These are phyloP conservation scores for Gaertneriomyces semiglobifer DNA, from an alignment of 192 early-diverging fungal species.

Conservation along the genomic window DNA sequence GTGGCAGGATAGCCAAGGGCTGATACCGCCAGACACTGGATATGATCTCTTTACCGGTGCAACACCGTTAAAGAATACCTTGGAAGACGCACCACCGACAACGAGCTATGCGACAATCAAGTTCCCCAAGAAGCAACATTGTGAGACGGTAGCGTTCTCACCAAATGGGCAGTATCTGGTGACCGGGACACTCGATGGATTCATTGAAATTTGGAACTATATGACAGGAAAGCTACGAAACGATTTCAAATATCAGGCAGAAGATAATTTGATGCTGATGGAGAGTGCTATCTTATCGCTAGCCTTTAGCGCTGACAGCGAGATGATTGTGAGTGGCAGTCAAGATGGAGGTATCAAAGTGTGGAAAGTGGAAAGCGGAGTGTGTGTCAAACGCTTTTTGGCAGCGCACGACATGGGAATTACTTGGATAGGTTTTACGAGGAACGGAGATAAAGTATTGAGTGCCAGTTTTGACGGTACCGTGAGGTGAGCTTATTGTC, in stretches of 20 bases:
- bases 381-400: conserved; percentile 65
- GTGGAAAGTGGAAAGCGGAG: conserved; percentile 80
- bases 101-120: conserved; percentile 78
- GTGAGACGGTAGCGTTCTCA: conserved; percentile 75
- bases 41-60: conserved; percentile 78
- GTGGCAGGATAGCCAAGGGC: conserved; percentile 82
- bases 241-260: conserved; percentile 87
- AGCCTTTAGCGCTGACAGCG: conserved; percentile 72
- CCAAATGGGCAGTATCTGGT: conserved; percentile 77
- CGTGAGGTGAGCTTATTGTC: conserved; percentile 50
- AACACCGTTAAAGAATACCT: conserved; percentile 54
- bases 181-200: conserved; percentile 89
- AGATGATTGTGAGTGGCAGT: conserved; percentile 77
- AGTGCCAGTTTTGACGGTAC: conserved; percentile 77
- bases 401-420: conserved; percentile 85
- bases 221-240: conserved; percentile 84
- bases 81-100: conserved; percentile 71
- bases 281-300: conserved; percentile 76
- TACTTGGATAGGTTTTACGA: conserved; percentile 72
- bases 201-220: conserved; percentile 95
- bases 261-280: conserved; percentile 91
- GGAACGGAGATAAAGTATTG: conserved; percentile 75
- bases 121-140: conserved; percentile 87
- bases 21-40: conserved; percentile 61
- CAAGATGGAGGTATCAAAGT: conserved; percentile 83